These are phyloP conservation scores for Pinus albicaulis DNA, from an alignment of 75 land plant species.

Conservation along the genomic window DNA sequence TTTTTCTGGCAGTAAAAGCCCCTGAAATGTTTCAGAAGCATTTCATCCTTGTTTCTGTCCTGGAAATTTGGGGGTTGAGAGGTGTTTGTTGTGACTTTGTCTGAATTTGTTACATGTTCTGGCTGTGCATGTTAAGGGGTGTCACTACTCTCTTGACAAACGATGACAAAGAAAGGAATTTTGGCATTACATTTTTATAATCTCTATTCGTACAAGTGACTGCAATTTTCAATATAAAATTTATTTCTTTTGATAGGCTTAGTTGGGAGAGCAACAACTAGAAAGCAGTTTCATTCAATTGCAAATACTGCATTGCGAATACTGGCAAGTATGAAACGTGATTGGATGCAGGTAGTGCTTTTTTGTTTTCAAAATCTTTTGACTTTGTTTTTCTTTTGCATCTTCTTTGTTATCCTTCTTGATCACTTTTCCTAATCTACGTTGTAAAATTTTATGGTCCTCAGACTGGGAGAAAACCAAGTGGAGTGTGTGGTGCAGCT, in stretches of 20 bases:
- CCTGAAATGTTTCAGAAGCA: no score
- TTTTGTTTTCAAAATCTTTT: not conserved
- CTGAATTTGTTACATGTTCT: no score
- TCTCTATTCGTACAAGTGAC: not conserved
- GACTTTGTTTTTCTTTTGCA: not conserved
- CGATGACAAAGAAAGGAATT: not conserved
- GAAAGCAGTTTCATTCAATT: slow-evolving; percentile 31
- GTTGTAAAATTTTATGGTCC: not conserved
- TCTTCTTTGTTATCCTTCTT: not conserved
- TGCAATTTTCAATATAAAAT: not conserved
- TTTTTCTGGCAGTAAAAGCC: no score
- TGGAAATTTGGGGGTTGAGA: no score
- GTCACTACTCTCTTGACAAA: no score
- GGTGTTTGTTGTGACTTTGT: no score
- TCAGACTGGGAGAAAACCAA: slow-evolving; percentile 97
- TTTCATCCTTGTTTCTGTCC: no score
- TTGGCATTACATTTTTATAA: not conserved
- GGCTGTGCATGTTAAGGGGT: no score
- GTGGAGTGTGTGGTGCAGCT: slow-evolving; percentile 98
- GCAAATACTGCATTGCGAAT: slow-evolving; percentile 71
- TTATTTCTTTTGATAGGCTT: slow-evolving; percentile 9
- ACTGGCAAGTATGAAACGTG: slow-evolving; percentile 95
- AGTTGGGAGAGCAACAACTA: slow-evolving; percentile 24
- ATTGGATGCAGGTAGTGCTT: slow-evolving; percentile 88
- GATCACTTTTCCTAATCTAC: not conserved